Evolutionary conservation across 1,139 yeast genomes (phyloP).

Genomic region (Candida sp.): DNA sequence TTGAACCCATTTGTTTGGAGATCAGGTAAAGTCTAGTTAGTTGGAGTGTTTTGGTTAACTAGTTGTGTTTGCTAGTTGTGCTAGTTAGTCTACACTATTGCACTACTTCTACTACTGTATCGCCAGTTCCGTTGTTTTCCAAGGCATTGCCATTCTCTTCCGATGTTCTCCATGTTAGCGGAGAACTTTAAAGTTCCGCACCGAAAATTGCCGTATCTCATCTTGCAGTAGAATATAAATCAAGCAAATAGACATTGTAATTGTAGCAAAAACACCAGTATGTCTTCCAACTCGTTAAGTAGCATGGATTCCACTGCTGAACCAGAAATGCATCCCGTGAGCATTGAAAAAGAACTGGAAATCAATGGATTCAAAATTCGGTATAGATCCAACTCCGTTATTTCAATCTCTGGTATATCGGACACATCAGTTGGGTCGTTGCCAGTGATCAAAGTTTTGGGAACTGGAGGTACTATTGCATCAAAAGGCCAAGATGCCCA

Average conservation of each 20-base stretch:
- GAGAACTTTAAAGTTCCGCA: not conserved
- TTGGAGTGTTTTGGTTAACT: too few relatives aligned
- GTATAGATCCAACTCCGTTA: slow-evolving; percentile 12
- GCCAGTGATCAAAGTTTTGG: slow-evolving; percentile 55
- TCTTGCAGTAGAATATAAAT: not conserved
- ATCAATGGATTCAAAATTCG: slow-evolving; percentile 34
- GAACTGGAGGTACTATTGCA: slow-evolving; percentile 76
- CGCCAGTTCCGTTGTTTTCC: too few relatives aligned
- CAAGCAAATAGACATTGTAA: not conserved
- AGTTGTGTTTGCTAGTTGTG: not conserved
- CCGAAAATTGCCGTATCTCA: not conserved
- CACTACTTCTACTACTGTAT: not conserved
- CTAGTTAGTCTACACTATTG: too few relatives aligned
- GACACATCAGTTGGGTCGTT: slow-evolving; percentile 11
- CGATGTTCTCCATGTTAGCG: not conserved
- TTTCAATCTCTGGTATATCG: slow-evolving; percentile 6
- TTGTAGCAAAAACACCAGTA: not conserved
- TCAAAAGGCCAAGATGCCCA: slow-evolving; percentile 55
- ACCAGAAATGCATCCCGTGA: not conserved
- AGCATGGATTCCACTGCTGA: not conserved
- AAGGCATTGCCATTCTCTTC: too few relatives aligned
- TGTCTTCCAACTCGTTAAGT: not conserved
- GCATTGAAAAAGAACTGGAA: slow-evolving; percentile 16
- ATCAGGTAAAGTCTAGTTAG: too few relatives aligned
- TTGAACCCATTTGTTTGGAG: too few relatives aligned